Percentiles rank a stretch among this genome's conserved stretches.
These are phyloP conservation scores for Barnettozyma salicaria DNA, from an alignment of 805 yeast species.

Conservation along the genomic window DNA sequence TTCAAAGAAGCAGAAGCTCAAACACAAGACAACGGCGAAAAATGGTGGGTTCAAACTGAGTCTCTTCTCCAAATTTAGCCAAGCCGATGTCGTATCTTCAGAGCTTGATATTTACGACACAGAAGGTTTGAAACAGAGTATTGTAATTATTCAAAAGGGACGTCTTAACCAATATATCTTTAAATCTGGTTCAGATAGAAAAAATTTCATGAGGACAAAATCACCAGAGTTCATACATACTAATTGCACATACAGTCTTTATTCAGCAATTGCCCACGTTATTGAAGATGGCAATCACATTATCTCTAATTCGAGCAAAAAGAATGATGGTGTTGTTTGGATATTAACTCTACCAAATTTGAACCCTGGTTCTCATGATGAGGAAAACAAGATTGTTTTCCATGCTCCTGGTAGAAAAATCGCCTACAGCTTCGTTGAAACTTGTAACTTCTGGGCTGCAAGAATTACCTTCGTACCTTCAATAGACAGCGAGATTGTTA, in stretches of 20 bases:
- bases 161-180: constrained; percentile 42
- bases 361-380: constrained; percentile 15
- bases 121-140: constrained; percentile 32
- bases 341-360: constrained; percentile 22
- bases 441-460: constrained; percentile 90
- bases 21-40: background rate
- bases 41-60: background rate
- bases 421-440: constrained; percentile 64
- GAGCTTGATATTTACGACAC: constrained; percentile 25
- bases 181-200: constrained; percentile 18
- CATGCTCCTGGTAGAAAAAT: constrained; percentile 36
- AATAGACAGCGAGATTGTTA: constrained; percentile 60
- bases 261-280: constrained; percentile 23
- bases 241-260: constrained; percentile 20
- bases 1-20: constrained; percentile 4
- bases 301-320: constrained; percentile 18
- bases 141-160: constrained; percentile 46
- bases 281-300: constrained; percentile 15
- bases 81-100: constrained; percentile 21
- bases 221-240: constrained; percentile 20
- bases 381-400: constrained; percentile 21
- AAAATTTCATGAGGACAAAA: constrained; percentile 17
- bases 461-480: constrained; percentile 75
- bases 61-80: constrained; percentile 22
- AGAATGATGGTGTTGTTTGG: constrained; percentile 23